Conservation (phyloP, 176 grass and related monocot species). For the Alopecurus myosuroides region DNA sequence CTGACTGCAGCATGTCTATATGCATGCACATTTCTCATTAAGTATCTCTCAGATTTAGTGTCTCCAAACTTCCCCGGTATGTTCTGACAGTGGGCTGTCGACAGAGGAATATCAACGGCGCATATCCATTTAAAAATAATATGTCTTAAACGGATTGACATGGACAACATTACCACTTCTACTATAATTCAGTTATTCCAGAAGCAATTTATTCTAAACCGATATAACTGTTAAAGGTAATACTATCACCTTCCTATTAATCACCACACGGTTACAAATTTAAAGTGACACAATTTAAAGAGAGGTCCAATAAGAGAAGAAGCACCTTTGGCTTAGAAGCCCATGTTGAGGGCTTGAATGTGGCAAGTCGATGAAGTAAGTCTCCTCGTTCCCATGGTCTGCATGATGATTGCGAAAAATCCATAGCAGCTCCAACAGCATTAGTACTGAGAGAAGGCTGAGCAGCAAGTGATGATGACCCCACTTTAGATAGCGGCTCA, state of each 20-base stretch:
- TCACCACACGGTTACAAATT: background rate
- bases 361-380: conserved; percentile 77
- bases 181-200: conserved; percentile 10
- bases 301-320: conserved; percentile 3
- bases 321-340: conserved; percentile 78
- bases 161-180: background rate
- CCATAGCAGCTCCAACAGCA: conserved; percentile 45
- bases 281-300: background rate
- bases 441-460: conserved; percentile 83
- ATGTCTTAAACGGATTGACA: background rate
- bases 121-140: background rate
- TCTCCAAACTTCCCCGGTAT: background rate
- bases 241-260: conserved; percentile 7
- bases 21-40: conserved; percentile 1
- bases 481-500: conserved; percentile 64
- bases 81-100: background rate
- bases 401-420: conserved; percentile 58
- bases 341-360: conserved; percentile 87
- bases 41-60: background rate
- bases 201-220: background rate
- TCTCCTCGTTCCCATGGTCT: conserved; percentile 95
- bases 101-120: background rate
- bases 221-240: background rate
- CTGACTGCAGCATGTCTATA: background rate
- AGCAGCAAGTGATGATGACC: conserved; percentile 35